Base-by-base conservation (phyloP, 2,329 filamentous ascomycete genomes). In the Aspergillus pseudoglaucus region DNA sequence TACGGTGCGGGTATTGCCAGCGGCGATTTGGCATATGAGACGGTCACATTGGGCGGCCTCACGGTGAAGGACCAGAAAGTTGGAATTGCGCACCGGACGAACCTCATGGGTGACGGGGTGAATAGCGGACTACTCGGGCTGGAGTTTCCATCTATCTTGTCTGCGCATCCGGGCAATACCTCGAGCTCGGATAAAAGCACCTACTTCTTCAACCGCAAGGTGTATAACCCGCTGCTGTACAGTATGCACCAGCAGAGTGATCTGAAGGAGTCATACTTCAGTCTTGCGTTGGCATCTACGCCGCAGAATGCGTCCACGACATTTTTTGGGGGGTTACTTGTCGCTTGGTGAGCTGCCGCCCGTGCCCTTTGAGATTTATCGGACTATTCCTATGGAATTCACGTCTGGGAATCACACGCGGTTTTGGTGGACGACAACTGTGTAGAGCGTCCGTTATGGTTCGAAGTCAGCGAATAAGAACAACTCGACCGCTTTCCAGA, bases 81-180 rank as follows among this genome's bases (percentile, higher is more conserved):
- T n/a, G 75, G 68, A 0, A 52, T 77, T 14, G 75, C 75, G 3
- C 65, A 72, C 42, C 53, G 59, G 32, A 68, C 73, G 0, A 67
- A 63, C 10, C 75, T 70, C 64, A 57, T 65, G 15, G 75, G 74
- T 7, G 73, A 78, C 47, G 66, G 63, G 1, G 59, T 68, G 17
- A 72, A 73, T 1, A 72, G 69, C 22, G 78, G 78, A 2, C 59
- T 80, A 2, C 54, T 81, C 3, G 78, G 78, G 1, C 65, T 81
- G 10, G 75, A 68, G 1, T 80, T 77, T 54, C 71, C 74, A 6
- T 63, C 69, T 12, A 55, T 79, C 38, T 79, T 76, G 0, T 71
- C 68, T 18, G 67, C 71, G 2, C 61, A 66, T 27, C 52, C 54
- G 4, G 55, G 47, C 15, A 56, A 53, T 17, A 45, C 50, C 4